Percentiles rank a stretch among this genome's conserved stretches.
Evolutionary conservation across 768 basidiomycete species (phyloP).

Genomic region (Rhizopogon vesiculosus): DNA sequence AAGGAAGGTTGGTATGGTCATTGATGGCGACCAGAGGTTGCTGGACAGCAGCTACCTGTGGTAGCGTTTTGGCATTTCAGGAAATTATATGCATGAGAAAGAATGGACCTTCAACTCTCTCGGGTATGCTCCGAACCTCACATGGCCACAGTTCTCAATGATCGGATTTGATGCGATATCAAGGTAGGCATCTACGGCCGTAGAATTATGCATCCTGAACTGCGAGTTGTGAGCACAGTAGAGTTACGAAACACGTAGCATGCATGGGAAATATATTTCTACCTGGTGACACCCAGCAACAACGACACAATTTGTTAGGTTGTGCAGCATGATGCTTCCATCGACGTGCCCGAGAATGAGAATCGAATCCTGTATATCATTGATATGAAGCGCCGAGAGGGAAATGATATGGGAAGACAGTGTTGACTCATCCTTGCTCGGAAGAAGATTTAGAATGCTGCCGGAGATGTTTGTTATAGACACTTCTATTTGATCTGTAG

Average conservation of each 20-base stretch:
- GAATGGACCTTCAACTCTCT: background rate
- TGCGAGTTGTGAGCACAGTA: slow-evolving; percentile 23
- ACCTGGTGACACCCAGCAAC: slow-evolving; percentile 83
- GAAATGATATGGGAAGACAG: slow-evolving; percentile 15
- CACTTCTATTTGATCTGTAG: slow-evolving; percentile 42
- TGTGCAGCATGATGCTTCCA: slow-evolving; percentile 72
- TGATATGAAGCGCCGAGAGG: slow-evolving; percentile 53
- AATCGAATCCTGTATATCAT: slow-evolving; percentile 37
- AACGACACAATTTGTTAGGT: slow-evolving; percentile 58
- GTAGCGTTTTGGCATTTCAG: background rate
- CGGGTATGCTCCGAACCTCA: slow-evolving; percentile 68
- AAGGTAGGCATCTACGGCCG: slow-evolving; percentile 59
- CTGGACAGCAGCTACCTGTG: background rate
- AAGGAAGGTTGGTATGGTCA: slow-evolving; percentile 8
- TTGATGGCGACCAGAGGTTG: background rate
- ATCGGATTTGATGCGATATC: slow-evolving; percentile 67
- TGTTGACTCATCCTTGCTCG: slow-evolving; percentile 8
- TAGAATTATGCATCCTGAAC: slow-evolving; percentile 88
- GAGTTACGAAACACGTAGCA: background rate
- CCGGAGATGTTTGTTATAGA: slow-evolving; percentile 60
- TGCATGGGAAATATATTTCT: background rate
- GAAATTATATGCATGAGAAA: background rate
- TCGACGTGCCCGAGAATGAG: slow-evolving; percentile 60
- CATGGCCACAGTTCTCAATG: slow-evolving; percentile 66
- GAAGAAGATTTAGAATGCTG: slow-evolving; percentile 69